phyloP scores from a whole-genome alignment of 2,329 filamentous ascomycete genomes.

The Harringtonia aguacate region DNA sequence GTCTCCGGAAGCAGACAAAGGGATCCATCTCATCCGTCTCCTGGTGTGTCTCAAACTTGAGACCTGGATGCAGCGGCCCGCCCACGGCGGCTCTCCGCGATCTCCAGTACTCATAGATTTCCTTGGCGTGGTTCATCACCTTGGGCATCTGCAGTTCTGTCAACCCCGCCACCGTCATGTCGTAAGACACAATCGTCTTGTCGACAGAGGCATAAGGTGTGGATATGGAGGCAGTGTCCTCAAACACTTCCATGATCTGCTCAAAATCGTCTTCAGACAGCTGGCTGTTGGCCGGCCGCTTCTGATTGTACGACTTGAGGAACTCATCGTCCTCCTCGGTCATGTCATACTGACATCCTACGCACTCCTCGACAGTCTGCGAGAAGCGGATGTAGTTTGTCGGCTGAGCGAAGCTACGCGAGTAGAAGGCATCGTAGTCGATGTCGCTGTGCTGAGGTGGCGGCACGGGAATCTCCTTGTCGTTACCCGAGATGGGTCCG shows the following conservation, averaged over 20 bases:
- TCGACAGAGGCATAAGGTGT: slow-evolving; percentile 86
- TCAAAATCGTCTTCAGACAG: slow-evolving; percentile 91
- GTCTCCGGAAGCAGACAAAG: slow-evolving; percentile 93
- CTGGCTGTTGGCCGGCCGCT: slow-evolving; percentile 49
- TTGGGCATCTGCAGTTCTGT: slow-evolving; percentile 37
- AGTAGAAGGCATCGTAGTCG: slow-evolving; percentile 85
- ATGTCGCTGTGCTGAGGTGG: slow-evolving; percentile 53
- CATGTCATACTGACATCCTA: slow-evolving; percentile 89
- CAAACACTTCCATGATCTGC: slow-evolving; percentile 87
- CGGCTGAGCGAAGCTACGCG: slow-evolving; percentile 68
- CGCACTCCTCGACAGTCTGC: slow-evolving; percentile 92
- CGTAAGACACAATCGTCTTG: slow-evolving; percentile 70
- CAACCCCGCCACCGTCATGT: slow-evolving; percentile 63
- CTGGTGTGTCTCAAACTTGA: slow-evolving; percentile 91
- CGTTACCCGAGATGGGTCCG: slow-evolving; percentile 41
- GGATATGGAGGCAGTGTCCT: slow-evolving; percentile 72
- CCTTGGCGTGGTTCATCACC: slow-evolving; percentile 52
- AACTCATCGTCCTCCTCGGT: slow-evolving; percentile 80
- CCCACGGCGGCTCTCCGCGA: slow-evolving; percentile 51
- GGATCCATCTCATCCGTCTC: slow-evolving; percentile 94
- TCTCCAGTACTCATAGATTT: slow-evolving; percentile 88
- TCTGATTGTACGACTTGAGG: slow-evolving; percentile 74
- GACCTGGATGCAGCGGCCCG: slow-evolving; percentile 64
- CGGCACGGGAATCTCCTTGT: slow-evolving; percentile 55
- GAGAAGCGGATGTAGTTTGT: slow-evolving; percentile 95